Conservation (phyloP, 2,329 filamentous ascomycete species). For the Fusarium goolgardi region DNA sequence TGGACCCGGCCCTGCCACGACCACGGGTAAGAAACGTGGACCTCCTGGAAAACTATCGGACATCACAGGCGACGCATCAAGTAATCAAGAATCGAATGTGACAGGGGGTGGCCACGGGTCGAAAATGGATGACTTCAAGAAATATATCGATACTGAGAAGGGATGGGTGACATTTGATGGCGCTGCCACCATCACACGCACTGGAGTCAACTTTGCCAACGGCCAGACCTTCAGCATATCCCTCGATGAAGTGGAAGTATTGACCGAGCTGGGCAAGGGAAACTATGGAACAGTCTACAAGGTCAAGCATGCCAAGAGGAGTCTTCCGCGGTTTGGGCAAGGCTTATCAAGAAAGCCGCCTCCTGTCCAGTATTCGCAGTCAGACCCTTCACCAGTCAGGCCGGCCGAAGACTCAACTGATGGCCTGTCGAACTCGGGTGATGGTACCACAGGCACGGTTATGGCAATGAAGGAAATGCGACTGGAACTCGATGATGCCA, state of each 20-base stretch:
- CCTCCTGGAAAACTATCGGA: conserved; percentile 59
- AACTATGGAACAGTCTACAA: conserved; percentile 99
- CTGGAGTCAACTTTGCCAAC: conserved; percentile 91
- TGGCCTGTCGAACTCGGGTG: conserved; percentile 45
- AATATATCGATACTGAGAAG: conserved; percentile 91
- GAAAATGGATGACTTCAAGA: conserved; percentile 70
- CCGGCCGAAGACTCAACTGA: conserved; percentile 47
- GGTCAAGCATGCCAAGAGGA: conserved; percentile 82
- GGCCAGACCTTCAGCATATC: conserved; percentile 94
- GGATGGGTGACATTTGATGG: conserved; percentile 93
- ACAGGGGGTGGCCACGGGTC: conserved; percentile 54
- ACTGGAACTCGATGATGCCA: conserved; percentile 93
- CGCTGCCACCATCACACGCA: conserved; percentile 88
- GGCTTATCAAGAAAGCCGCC: conserved; percentile 64
- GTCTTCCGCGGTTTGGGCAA: conserved; percentile 67
- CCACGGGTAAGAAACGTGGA: conserved; percentile 48
- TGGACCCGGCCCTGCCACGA: conserved; percentile 35
- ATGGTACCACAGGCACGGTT: conserved; percentile 75
- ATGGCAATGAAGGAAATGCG: conserved; percentile 99
- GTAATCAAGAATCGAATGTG: conserved; percentile 50
- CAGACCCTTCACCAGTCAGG: conserved; percentile 51
- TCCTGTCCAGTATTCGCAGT: conserved; percentile 53
- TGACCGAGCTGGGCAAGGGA: conserved; percentile 95
- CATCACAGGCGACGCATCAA: conserved; percentile 47
- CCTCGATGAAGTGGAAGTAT: conserved; percentile 90